These are phyloP conservation scores for Bolboschoenoplectus hybrid DNA, from an alignment of 202 grass and related monocot species.

Conservation along the genomic window DNA sequence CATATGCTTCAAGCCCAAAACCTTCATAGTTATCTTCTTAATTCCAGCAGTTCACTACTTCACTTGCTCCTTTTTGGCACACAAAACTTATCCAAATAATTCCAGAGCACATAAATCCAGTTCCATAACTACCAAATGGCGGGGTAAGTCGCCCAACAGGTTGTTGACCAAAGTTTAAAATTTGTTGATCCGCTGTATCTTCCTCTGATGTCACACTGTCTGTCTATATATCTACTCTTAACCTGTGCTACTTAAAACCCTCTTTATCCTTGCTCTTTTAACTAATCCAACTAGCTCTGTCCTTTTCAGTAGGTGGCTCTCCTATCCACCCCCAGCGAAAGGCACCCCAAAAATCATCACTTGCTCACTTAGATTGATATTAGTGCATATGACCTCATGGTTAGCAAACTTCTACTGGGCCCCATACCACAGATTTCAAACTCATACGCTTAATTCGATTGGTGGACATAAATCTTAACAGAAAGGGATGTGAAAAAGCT, in stretches of 20 bases:
- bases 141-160: not conserved
- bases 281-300: not conserved
- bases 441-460: not conserved
- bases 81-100: not conserved
- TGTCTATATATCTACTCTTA: constrained; percentile 20
- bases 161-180: constrained; percentile 25
- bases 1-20: too few relatives aligned
- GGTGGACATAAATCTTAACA: constrained; percentile 19
- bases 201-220: constrained; percentile 26
- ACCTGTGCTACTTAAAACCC: constrained; percentile 32
- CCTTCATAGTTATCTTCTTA: too few relatives aligned
- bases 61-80: not conserved
- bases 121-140: constrained; percentile 3
- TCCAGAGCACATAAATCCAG: not conserved
- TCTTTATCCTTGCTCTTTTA: constrained; percentile 32
- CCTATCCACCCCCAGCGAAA: constrained; percentile 39
- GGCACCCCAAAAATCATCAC: not conserved
- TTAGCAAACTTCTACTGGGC: not conserved
- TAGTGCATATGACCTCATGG: not conserved
- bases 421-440: not conserved
- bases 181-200: constrained; percentile 38
- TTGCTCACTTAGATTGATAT: not conserved
- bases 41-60: too few relatives aligned
- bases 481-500: not conserved
- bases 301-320: constrained; percentile 41